phyloP scores from a whole-genome alignment of 257 asterid genomes.

The Leonotis leonurus region DNA sequence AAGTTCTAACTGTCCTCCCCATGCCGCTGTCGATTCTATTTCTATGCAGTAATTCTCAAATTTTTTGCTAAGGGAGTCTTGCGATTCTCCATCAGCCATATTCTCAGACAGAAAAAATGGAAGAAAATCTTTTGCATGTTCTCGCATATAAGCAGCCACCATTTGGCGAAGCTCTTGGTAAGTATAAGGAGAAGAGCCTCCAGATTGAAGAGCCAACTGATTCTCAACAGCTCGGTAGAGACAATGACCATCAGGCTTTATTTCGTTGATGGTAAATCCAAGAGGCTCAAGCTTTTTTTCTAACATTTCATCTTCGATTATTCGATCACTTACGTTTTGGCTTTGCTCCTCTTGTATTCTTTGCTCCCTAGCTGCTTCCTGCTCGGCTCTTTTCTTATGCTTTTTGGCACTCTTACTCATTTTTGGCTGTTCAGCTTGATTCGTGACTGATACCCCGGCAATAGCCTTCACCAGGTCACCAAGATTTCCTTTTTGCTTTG shows the following conservation, averaged over 20 bases:
- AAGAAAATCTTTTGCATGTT: constrained; percentile 54
- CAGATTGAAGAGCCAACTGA: constrained; percentile 52
- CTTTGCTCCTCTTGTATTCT: constrained; percentile 89
- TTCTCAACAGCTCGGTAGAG: constrained; percentile 93
- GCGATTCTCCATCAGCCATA: constrained; percentile 39
- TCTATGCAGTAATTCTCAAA: constrained; percentile 82
- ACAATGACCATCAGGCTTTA: constrained; percentile 95
- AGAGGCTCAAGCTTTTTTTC: constrained; percentile 72
- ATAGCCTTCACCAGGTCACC: constrained; percentile 76
- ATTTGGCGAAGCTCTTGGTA: constrained; percentile 69
- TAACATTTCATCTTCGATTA: constrained; percentile 53
- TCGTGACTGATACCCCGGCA: constrained; percentile 73
- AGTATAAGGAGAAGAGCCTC: constrained; percentile 62
- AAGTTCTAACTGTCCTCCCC: constrained; percentile 98
- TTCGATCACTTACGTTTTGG: constrained; percentile 58
- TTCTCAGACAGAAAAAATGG: constrained; percentile 80
- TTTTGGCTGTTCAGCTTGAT: constrained; percentile 52
- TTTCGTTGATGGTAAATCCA: constrained; percentile 69
- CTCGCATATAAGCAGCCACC: constrained; percentile 86
- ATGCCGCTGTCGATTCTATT: constrained; percentile 81
- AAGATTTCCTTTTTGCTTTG: constrained; percentile 45
- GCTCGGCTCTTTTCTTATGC: constrained; percentile 81
- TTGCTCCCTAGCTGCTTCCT: constrained; percentile 91
- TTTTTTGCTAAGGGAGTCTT: constrained; percentile 41
- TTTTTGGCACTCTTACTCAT: constrained; percentile 68